Evolutionary conservation across 192 early-diverging fungal genomes (phyloP).

Genomic region (Endogone sp.): DNA sequence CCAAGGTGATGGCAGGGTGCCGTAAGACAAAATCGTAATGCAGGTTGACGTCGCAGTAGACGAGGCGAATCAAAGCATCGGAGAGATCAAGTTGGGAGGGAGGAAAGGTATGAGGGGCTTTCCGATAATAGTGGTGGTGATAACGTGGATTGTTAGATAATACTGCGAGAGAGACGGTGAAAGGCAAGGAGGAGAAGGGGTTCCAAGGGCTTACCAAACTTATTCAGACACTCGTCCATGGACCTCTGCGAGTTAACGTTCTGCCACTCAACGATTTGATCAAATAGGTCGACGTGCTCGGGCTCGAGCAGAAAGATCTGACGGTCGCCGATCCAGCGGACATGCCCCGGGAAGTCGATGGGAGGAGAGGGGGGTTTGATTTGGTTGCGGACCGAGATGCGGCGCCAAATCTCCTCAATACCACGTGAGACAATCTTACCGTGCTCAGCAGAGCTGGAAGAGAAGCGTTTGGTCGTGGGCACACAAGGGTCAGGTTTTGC

Average conservation of each 20-base stretch:
- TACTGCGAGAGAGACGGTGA: not conserved
- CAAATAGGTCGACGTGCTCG: conserved; percentile 20
- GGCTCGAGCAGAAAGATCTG: conserved; percentile 22
- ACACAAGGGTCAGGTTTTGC: not conserved
- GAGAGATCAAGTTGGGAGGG: not conserved
- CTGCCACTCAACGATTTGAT: conserved; percentile 25
- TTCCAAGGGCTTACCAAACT: not conserved
- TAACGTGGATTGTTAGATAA: too few relatives aligned
- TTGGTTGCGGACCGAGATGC: not conserved
- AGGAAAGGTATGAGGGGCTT: not conserved
- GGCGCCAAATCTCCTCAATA: not conserved
- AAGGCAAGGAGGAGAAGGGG: not conserved
- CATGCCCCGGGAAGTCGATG: not conserved
- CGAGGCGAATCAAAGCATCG: not conserved
- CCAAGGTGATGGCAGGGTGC: not conserved
- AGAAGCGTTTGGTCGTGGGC: not conserved
- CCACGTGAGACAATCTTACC: too few relatives aligned
- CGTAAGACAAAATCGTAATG: conserved; percentile 19
- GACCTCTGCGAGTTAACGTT: conserved; percentile 12
- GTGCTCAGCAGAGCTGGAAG: too few relatives aligned
- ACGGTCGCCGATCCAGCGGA: conserved; percentile 10
- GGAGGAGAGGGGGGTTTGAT: not conserved
- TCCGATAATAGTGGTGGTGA: too few relatives aligned
- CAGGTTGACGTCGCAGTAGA: not conserved
- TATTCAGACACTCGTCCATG: conserved; percentile 26